Evolutionary conservation across 1,284 basidiomycete species (phyloP), one percentile per base, ranked within the genome.

Genomic region (Cerioporus squamosus): DNA sequence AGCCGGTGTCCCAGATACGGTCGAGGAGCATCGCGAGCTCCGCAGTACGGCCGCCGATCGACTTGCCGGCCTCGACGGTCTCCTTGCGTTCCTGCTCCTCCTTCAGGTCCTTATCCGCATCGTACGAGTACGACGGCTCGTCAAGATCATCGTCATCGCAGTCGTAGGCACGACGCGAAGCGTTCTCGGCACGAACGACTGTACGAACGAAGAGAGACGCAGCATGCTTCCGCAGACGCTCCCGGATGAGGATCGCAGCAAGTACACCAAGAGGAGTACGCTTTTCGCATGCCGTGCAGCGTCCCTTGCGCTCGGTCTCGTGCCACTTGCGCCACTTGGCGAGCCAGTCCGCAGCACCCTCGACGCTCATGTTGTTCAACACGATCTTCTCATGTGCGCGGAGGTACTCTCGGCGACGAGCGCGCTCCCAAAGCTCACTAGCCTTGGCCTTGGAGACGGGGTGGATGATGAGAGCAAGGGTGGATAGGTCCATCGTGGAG

Each of bases 41-140:
- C 5, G 78, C 78, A 0, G 82, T 77, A n/a, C 71, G 65, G 0
- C 86, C 86, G 5, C 87, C 86, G 12, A 91, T 78, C 53, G 86
- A 83, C 52, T 77, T 77, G 18, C 86, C 85, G 26, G 84, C 84
- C 20, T 81, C 78, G 43, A 89, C 71, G 0, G 83, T 84, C 47
- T 73, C 75, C 51, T 70, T 68, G 69, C 80, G 77, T 64, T 77
- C 75, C 24, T 70, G 66, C 46, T 80, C 77, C 62, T 62, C 74
- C 59, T 65, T 60, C 38, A 61, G 61, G 42, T 75, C 73, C 64
- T 70, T 65, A 60, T 73, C 75, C 48, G 75, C 70, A 48, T 75
- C 75, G 42, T 70, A 68, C 42, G 74, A 71, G 33, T 66, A 64
- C 53, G 51, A 60, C 51, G 61, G 65, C 20, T 48, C 53, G 2